These are phyloP conservation scores for Hypoxylon rubiginosum DNA, from an alignment of 2,329 filamentous ascomycete genomes.

Conservation along the genomic window DNA sequence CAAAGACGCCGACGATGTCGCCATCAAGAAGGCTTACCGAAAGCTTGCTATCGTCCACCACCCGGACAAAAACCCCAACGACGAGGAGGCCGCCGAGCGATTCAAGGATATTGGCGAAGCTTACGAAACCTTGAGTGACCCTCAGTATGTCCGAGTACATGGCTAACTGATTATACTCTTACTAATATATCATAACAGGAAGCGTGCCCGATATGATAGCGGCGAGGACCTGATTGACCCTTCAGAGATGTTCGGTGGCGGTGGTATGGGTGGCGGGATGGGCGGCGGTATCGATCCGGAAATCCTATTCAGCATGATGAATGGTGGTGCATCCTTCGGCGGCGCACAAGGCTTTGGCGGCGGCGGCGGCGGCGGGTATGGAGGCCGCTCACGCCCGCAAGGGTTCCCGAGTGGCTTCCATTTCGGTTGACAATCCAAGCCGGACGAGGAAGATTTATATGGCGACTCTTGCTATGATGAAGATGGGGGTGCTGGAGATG, in stretches of 20 bases:
- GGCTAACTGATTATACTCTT: conserved; percentile 26
- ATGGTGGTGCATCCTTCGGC: conserved; percentile 70
- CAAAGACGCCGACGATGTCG: conserved; percentile 84
- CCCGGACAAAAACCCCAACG: conserved; percentile 96
- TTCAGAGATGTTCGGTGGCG: conserved; percentile 80
- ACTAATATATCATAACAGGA: conserved; percentile 67
- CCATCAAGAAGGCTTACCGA: conserved; percentile 97
- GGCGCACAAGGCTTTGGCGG: conserved; percentile 65
- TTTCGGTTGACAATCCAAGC: conserved; percentile 64
- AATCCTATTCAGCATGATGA: conserved; percentile 88
- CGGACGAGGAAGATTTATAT: conserved; percentile 53
- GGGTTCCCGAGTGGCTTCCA: conserved; percentile 68
- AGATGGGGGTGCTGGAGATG: conserved; percentile 25
- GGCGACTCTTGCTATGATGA: conserved; percentile 53
- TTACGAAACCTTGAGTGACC: conserved; percentile 94
- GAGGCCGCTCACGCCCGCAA: conserved; percentile 57
- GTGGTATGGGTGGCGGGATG: conserved; percentile 64
- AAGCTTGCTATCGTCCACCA: conserved; percentile 95
- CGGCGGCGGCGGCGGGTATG: conserved; percentile 59
- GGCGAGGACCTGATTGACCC: conserved; percentile 93
- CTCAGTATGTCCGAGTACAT: conserved; percentile 75
- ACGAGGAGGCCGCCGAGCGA: conserved; percentile 84
- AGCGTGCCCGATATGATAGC: conserved; percentile 90
- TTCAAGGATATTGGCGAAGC: conserved; percentile 99
- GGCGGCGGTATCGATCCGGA: conserved; percentile 79